Percentiles rank a stretch among this genome's conserved stretches.
These are phyloP conservation scores for Globisporangium cystogenes DNA, from an alignment of 352 stramenopile genomes.

Conservation along the genomic window DNA sequence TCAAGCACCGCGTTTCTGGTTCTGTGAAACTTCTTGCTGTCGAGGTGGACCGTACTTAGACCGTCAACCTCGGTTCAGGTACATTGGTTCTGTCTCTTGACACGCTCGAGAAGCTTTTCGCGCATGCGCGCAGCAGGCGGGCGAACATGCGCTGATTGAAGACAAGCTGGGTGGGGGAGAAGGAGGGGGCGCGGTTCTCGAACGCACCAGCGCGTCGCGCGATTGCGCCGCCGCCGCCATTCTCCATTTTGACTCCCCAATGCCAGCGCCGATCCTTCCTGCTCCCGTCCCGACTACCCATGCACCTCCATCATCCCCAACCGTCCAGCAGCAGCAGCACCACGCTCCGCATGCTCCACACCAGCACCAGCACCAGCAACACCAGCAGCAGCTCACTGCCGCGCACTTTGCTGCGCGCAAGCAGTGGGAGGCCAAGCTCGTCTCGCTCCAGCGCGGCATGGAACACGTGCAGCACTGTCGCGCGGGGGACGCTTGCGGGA, in stretches of 20 bases:
- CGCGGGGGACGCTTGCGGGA: constrained; percentile 46
- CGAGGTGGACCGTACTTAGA: neutral
- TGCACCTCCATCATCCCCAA: neutral
- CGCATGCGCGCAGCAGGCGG: too few relatives aligned
- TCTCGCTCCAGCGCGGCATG: constrained; percentile 58
- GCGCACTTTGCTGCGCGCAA: constrained; percentile 31
- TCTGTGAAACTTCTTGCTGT: constrained; percentile 1
- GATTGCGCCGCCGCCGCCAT: neutral
- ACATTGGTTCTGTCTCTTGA: neutral
- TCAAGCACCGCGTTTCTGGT: neutral
- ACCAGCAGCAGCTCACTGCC: neutral
- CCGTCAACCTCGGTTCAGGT: neutral
- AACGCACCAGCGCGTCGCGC: neutral
- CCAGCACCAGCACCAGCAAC: neutral
- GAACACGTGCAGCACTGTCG: constrained; percentile 55
- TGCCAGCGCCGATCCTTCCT: constrained; percentile 1
- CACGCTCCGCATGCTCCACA: neutral
- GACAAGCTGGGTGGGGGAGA: too few relatives aligned
- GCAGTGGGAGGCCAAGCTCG: constrained; percentile 57
- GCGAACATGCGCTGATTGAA: too few relatives aligned
- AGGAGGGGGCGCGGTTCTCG: too few relatives aligned
- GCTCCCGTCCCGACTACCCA: neutral
- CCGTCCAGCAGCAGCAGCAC: neutral
- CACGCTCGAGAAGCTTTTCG: neutral
- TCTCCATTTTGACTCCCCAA: constrained; percentile 3